Evolutionary conservation across 768 basidiomycete species (phyloP).

Genomic region (Multifurca ochricompacta): DNA sequence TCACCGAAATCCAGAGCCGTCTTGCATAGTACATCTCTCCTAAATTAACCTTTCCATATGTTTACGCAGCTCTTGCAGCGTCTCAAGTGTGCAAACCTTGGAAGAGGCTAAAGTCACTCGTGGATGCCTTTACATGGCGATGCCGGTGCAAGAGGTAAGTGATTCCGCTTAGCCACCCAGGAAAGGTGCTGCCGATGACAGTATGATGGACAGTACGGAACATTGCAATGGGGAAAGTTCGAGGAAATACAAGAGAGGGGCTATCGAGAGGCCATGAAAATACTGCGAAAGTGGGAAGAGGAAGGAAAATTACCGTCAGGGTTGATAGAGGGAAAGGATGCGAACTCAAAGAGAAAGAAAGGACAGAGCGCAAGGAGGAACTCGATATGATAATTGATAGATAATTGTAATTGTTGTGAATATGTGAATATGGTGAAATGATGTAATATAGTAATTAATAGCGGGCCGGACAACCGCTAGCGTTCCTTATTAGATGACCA

Average conservation of each 20-base stretch:
- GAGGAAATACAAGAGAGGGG: conserved; percentile 84
- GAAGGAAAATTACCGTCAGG: conserved; percentile 79
- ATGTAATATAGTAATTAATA: not conserved
- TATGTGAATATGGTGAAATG: not conserved
- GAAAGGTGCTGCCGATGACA: not conserved
- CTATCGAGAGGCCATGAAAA: conserved; percentile 60
- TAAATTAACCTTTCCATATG: conserved; percentile 11
- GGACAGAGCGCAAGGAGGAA: conserved; percentile 74
- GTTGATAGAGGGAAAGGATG: conserved; percentile 51
- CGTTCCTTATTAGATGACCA: conserved; percentile 13
- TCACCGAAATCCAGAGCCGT: conserved; percentile 90
- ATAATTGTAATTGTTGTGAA: not conserved
- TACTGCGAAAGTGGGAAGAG: conserved; percentile 70
- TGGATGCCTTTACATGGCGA: conserved; percentile 84
- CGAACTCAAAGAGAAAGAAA: conserved; percentile 42
- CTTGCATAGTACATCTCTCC: conserved; percentile 75
- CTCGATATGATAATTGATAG: conserved; percentile 37
- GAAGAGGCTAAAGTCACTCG: conserved; percentile 91
- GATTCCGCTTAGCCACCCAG: not conserved
- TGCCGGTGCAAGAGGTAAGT: conserved; percentile 88
- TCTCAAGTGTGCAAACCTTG: conserved; percentile 89
- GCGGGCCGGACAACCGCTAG: conserved; percentile 3
- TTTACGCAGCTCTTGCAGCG: conserved; percentile 39
- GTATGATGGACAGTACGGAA: conserved; percentile 59
- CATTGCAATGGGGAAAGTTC: conserved; percentile 83